phyloP scores from a whole-genome alignment of 345 rosid species.

The Salix viminalis region DNA sequence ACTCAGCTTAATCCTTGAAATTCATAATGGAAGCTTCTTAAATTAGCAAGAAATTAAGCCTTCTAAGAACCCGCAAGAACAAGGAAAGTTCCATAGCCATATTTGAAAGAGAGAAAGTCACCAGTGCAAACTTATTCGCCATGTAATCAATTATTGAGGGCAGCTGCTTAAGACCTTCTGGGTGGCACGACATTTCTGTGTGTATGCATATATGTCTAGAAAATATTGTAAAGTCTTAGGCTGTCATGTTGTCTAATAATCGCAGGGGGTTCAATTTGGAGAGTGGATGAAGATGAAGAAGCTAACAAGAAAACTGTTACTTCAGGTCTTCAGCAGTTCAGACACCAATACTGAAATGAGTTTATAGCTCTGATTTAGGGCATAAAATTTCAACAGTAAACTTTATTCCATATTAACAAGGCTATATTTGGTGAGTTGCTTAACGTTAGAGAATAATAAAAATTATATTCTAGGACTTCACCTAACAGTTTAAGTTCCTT shows the following conservation, averaged over 20 bases:
- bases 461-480: too few species aligned
- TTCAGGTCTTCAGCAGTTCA: neutral
- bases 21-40: neutral
- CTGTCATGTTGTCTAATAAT: neutral
- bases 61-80: neutral
- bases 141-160: neutral
- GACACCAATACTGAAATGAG: neutral
- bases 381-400: neutral
- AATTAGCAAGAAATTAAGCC: neutral
- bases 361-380: neutral
- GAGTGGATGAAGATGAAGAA: neutral
- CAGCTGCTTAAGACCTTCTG: neutral
- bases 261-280: neutral
- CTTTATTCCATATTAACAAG: neutral
- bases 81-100: neutral
- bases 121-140: neutral
- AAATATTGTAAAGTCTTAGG: neutral
- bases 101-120: neutral
- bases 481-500: too few species aligned
- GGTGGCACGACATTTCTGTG: neutral
- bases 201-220: neutral
- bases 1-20: neutral
- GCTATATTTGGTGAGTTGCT: neutral
- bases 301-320: neutral
- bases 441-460: neutral